phyloP scores from a whole-genome alignment of 305 asterid genomes.

The Ilex paraguariensis region DNA sequence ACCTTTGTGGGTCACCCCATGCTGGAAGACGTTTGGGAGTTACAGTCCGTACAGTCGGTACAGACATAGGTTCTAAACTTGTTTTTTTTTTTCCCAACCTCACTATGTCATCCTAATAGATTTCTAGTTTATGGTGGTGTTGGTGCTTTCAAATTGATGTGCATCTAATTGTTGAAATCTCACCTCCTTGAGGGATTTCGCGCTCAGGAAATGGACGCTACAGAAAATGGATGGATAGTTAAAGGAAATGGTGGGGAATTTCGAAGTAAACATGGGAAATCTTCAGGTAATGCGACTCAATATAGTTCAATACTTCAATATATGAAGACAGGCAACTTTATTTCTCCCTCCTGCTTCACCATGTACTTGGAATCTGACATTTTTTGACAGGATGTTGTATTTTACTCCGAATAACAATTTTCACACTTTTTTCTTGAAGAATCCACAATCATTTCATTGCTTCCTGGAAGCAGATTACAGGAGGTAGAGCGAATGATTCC shows the following conservation, averaged over 20 bases:
- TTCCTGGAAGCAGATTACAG: slow-evolving; percentile 95
- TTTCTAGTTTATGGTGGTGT: no score
- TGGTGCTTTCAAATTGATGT: background rate
- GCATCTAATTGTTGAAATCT: background rate
- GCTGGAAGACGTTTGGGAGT: slow-evolving; percentile 66
- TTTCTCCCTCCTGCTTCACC: background rate
- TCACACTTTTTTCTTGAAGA: slow-evolving; percentile 30
- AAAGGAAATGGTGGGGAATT: slow-evolving; percentile 61
- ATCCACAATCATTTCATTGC: slow-evolving; percentile 68
- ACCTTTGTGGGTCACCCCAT: slow-evolving; percentile 96
- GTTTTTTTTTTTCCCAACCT: background rate
- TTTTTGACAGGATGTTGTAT: background rate
- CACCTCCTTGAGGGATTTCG: slow-evolving; percentile 1
- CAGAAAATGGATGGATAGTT: slow-evolving; percentile 38
- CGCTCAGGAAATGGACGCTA: slow-evolving; percentile 35
- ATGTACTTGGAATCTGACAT: background rate
- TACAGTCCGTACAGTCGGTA: no score
- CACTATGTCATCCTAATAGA: no score
- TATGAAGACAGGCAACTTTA: background rate
- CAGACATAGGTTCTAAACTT: background rate
- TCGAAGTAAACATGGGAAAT: slow-evolving; percentile 47
- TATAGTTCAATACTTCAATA: background rate
- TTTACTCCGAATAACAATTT: background rate
- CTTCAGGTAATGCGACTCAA: slow-evolving; percentile 44
- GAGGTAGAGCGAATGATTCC: slow-evolving; percentile 88